Evolutionary conservation across 2,329 filamentous ascomycete genomes (phyloP), one percentile per base, ranked within the genome.

Genomic region (Cladophialophora immunda): DNA sequence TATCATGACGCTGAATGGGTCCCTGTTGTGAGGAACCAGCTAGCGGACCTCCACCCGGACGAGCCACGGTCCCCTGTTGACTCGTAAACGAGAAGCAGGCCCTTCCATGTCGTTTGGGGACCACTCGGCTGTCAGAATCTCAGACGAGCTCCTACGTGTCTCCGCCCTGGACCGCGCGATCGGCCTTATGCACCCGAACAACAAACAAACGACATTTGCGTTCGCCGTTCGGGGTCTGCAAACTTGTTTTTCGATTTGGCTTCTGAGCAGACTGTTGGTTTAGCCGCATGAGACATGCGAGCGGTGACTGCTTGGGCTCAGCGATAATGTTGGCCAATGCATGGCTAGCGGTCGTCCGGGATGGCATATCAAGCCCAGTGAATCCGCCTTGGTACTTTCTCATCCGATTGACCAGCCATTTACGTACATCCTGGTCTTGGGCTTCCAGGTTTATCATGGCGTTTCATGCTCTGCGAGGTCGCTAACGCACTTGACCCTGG

Each of bases 331-430:
- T 27, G 53, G 27, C 19, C 52, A 25, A 17, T 30, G 54, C 32
- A 41, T 52, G 47, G 30, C 52, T 57, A 61, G 50, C 30, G n/a
- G 41, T 47, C 29, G 22, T 61, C 56, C 38, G 38, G 50, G 41
- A 68, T 62, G 25, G 41, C 36, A 54, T 65, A 34, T 47, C 55
- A 59, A 36, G 54, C 54, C 36, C 29, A 36, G 25, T 50, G 36
- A 34, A 34, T 59, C 55, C 55, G 27, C 30, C 22, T 22, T 29
- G 32, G 19, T 53, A 45, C 34, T 57, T 58, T 60, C 17, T 57
- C 47, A 64, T 70, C 68, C 63, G 68, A 66, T 66, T 66, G 58
- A 64, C 32, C 66, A 54, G 63, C 68, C 63, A 27, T 70, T 70
- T 68, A 70, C 68, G 68, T 70, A 70, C 65, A 70, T 27, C 50